phyloP scores from a whole-genome alignment of 2,329 filamentous ascomycete species.

The Diatrype stigma region DNA sequence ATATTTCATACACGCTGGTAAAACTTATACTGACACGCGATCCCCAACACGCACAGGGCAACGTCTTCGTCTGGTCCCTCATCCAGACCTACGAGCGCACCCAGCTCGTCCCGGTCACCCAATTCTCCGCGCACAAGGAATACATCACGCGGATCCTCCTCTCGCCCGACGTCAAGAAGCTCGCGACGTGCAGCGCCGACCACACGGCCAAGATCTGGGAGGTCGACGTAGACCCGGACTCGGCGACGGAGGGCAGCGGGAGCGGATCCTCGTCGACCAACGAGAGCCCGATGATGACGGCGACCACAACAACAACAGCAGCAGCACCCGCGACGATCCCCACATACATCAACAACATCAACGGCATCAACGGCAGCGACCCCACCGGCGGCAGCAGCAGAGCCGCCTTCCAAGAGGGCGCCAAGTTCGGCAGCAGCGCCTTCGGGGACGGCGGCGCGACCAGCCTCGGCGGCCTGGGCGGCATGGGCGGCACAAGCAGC shows the following conservation, averaged over 20 bases:
- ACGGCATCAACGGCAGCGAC: slow-evolving; percentile 8
- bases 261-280: slow-evolving; percentile 2
- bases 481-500: not conserved
- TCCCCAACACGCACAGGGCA: slow-evolving; percentile 56
- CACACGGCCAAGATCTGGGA: slow-evolving; percentile 97
- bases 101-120: slow-evolving; percentile 78
- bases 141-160: slow-evolving; percentile 91
- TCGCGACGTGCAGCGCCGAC: slow-evolving; percentile 90
- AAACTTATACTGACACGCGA: not conserved
- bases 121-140: slow-evolving; percentile 85
- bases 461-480: slow-evolving; percentile 5
- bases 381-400: slow-evolving; percentile 1
- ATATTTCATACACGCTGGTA: not conserved
- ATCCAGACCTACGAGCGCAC: slow-evolving; percentile 79
- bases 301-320: slow-evolving; percentile 1
- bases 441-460: slow-evolving; percentile 8
- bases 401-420: no score
- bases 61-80: slow-evolving; percentile 96
- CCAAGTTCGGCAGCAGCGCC: not conserved
- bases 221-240: slow-evolving; percentile 62
- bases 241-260: slow-evolving; percentile 3
- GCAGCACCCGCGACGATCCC: slow-evolving; percentile 1
- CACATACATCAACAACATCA: slow-evolving; percentile 10
- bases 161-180: slow-evolving; percentile 88
- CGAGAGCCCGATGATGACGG: not conserved